Base-by-base conservation (phyloP, 179 eudicot species). In the Silene vulgaris region DNA sequence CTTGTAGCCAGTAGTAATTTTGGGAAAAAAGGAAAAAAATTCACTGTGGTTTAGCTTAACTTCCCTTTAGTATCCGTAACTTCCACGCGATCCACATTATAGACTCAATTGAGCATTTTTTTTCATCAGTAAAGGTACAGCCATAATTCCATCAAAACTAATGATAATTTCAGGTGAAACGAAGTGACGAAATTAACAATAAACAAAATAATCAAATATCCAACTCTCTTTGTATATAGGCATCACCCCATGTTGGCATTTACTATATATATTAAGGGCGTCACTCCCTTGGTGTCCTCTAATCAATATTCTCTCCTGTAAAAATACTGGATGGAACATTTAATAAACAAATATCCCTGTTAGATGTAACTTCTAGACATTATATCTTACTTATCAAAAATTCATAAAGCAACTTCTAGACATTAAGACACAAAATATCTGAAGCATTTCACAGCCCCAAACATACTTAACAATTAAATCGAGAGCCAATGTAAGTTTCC, bases 381-480 rank as follows among this genome's bases (percentile, higher is more conserved):
- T 37, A 37, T 37, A 37, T 37, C 45, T 37, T 37, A 30, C 35
- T 30, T 30, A 37, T 7, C 45, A 37, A 37, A 37, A 37, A 37
- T 50, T 62, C 65, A 62, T 26, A 13, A 14, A 28, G 68, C 35
- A 64, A 64, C 16, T 62, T 21, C 30, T 62, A 20, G 30, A 20
- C 14, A 26, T 62, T 23, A 8, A 23, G 65, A 62, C 11, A 16
- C 7, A 14, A 23, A 8, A 29, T 28, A 56, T 26, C 57, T 37
- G 73, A 54, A 56, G 56, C 11, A 2, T 45, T 76, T 40, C 17
- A 23, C 3, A 76, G 21, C 21, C 20, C 57, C 17, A 21, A 75
- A 29, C 56, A 76, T 13, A 75, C 66, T 57, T 61, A 28, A 76
- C 19, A 26, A 29, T 65, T 76, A 19, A 59, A 26, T 61, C n/a